Percentiles rank a stretch among this genome's conserved stretches.
These are phyloP conservation scores for Starmerella floricola DNA, from an alignment of 805 yeast genomes.

Conservation along the genomic window DNA sequence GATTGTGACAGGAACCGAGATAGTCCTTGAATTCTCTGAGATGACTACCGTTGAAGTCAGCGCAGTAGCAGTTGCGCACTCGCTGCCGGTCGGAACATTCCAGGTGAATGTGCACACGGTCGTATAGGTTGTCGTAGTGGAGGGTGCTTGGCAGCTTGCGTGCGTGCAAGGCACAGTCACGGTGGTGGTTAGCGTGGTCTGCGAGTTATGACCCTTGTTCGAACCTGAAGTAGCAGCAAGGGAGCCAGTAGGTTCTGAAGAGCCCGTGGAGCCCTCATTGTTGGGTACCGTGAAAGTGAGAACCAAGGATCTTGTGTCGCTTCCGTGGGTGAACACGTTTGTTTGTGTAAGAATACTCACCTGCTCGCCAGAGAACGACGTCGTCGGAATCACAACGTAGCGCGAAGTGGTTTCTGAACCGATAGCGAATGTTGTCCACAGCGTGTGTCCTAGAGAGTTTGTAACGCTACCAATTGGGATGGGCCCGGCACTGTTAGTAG, in stretches of 20 bases:
- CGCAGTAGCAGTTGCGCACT: constrained; percentile 3
- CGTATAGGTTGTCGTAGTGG: constrained; percentile 13
- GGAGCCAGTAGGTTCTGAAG: too few species aligned
- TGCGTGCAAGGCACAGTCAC: constrained; percentile 16
- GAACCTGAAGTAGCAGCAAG: not conserved
- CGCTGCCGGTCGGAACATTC: constrained; percentile 2
- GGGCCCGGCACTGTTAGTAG: constrained; percentile 10
- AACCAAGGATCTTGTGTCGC: not conserved
- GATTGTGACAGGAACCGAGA: constrained; percentile 6
- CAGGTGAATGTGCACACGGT: constrained; percentile 14
- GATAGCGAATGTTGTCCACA: not conserved
- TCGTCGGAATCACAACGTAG: constrained; percentile 1
- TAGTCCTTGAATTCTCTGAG: constrained; percentile 5
- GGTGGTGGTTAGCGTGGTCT: constrained; percentile 8
- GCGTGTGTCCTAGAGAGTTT: constrained; percentile 1
- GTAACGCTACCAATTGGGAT: constrained; percentile 4
- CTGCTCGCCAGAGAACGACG: constrained; percentile 1
- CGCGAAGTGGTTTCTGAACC: not conserved
- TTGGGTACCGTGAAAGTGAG: constrained; percentile 3
- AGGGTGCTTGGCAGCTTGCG: constrained; percentile 4
- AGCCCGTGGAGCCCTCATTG: not conserved
- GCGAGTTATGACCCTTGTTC: not conserved
- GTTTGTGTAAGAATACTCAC: not conserved
- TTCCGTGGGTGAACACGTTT: not conserved
- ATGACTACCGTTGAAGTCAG: constrained; percentile 7